phyloP scores from a whole-genome alignment of 345 rosid genomes.

The Lumnitzera littorea region DNA sequence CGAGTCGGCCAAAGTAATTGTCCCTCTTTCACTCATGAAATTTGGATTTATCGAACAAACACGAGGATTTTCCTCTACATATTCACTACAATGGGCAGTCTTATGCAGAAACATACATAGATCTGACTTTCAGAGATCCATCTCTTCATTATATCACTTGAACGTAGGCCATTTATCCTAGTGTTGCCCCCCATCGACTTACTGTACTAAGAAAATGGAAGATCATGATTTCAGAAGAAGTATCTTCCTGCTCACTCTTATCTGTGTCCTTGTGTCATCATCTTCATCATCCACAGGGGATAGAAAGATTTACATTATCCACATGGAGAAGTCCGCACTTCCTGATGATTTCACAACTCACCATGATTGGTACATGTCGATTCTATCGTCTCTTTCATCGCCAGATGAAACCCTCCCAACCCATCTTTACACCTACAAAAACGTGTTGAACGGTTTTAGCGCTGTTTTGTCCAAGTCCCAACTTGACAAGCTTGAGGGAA shows the following conservation, averaged over 20 bases:
- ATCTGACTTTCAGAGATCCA: too few species aligned
- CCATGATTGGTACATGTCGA: constrained; percentile 40
- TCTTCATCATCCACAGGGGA: constrained; percentile 2
- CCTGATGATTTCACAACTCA: constrained; percentile 24
- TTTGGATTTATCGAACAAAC: too few species aligned
- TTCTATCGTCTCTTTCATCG: constrained; percentile 29
- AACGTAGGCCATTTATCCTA: too few species aligned
- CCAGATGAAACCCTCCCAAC: constrained; percentile 14
- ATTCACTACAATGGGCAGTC: too few species aligned
- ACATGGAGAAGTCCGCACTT: constrained; percentile 35
- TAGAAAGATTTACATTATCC: constrained; percentile 26
- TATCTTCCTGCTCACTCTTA: constrained; percentile 11
- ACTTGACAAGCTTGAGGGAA: constrained; percentile 22
- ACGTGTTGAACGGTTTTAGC: constrained; percentile 37
- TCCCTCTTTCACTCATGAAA: too few species aligned
- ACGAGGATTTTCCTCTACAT: too few species aligned
- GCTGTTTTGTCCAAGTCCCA: constrained; percentile 32
- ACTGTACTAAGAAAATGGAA: constrained; percentile 11
- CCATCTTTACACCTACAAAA: constrained; percentile 43
- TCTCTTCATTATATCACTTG: too few species aligned
- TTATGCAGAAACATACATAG: too few species aligned
- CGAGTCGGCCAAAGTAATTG: too few species aligned
- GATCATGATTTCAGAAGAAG: background rate
- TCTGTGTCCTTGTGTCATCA: constrained; percentile 7
- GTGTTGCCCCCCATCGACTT: background rate